Evolutionary conservation across 768 basidiomycete species (phyloP).

Genomic region (Neoboletus brunneissimus): DNA sequence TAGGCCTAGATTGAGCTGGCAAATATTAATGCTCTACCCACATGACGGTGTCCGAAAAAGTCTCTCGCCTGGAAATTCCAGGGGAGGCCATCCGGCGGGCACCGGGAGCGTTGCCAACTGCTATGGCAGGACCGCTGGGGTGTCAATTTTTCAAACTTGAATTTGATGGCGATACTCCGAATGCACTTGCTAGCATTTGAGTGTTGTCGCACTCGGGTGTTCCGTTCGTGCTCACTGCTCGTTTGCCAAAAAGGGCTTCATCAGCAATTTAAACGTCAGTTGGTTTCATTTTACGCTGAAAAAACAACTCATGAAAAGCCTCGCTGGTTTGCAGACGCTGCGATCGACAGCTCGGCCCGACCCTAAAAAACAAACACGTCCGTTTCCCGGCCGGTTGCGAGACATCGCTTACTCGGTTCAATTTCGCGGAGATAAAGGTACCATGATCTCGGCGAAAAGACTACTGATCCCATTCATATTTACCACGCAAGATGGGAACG

Average conservation of each 20-base stretch:
- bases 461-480: slow-evolving; percentile 8
- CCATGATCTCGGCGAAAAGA: not conserved
- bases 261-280: not conserved
- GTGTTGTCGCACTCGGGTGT: not conserved
- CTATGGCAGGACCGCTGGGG: not conserved
- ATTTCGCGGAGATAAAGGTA: slow-evolving; percentile 28
- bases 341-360: not conserved
- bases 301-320: not conserved
- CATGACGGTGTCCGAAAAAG: not conserved
- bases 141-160: too few relatives aligned
- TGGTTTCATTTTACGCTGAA: not conserved
- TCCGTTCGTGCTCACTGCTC: too few relatives aligned
- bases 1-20: too few relatives aligned
- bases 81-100: not conserved
- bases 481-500: slow-evolving; percentile 14
- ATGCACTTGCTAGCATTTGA: not conserved
- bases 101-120: not conserved
- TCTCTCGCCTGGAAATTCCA: not conserved
- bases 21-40: too few relatives aligned
- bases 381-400: slow-evolving; percentile 12
- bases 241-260: too few relatives aligned
- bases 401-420: not conserved
- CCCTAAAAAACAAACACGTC: not conserved
- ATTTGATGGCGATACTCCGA: not conserved
- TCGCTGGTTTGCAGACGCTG: not conserved